Percentiles rank a stretch among this genome's conserved stretches.
These are phyloP conservation scores for Pythium rishiriense DNA, from an alignment of 352 stramenopile genomes.

Conservation along the genomic window DNA sequence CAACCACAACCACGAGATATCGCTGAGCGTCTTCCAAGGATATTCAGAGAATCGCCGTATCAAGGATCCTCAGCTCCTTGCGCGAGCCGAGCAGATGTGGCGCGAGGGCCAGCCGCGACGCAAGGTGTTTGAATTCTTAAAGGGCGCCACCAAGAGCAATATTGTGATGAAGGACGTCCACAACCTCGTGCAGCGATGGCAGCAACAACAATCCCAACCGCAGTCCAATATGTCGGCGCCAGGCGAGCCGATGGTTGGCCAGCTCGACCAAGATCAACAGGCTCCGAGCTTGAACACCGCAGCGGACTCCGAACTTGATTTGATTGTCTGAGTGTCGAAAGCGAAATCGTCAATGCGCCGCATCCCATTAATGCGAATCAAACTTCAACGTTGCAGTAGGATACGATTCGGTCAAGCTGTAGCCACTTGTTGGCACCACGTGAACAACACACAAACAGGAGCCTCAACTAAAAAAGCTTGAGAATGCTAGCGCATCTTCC, in stretches of 20 bases:
- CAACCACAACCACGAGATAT: slow-evolving; percentile 79
- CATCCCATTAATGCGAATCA: too few species aligned
- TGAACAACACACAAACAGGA: too few species aligned
- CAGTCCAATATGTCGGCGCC: not conserved
- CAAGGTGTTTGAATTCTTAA: slow-evolving; percentile 74
- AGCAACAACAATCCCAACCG: slow-evolving; percentile 32
- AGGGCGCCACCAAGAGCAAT: slow-evolving; percentile 49
- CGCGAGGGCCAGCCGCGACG: slow-evolving; percentile 50
- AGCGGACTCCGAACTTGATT: not conserved
- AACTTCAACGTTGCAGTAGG: slow-evolving; percentile 1
- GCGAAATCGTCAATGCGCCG: not conserved
- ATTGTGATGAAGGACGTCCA: slow-evolving; percentile 84
- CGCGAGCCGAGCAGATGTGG: slow-evolving; percentile 62
- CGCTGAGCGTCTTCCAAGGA: slow-evolving; percentile 50
- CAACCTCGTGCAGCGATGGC: slow-evolving; percentile 76
- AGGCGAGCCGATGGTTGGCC: not conserved
- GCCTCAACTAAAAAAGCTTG: not conserved
- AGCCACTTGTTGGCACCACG: too few species aligned
- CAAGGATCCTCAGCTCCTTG: slow-evolving; percentile 57
- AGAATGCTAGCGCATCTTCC: slow-evolving; percentile 10
- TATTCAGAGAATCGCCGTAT: slow-evolving; percentile 73
- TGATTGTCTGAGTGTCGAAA: not conserved
- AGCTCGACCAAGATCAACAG: not conserved
- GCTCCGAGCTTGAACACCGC: not conserved
- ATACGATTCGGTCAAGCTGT: too few species aligned